Evolutionary conservation across 768 basidiomycete genomes (phyloP).

Genomic region (Exsudoporus frostii): DNA sequence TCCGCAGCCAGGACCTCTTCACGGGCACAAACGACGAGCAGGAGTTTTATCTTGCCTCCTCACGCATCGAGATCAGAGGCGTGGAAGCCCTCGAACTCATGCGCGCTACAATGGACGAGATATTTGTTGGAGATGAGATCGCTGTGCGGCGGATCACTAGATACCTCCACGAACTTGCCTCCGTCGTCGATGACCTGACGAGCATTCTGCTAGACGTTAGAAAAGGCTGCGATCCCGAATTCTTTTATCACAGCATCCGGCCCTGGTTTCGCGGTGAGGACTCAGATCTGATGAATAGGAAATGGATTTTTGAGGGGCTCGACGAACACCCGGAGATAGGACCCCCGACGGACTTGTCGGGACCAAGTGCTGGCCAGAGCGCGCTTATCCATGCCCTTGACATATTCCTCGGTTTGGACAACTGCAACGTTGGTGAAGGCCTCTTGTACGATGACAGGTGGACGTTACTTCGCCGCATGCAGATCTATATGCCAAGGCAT

Average conservation of each 20-base stretch:
- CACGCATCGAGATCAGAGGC: slow-evolving; percentile 83
- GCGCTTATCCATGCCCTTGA: slow-evolving; percentile 72
- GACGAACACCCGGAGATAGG: slow-evolving; percentile 42
- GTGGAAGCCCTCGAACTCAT: slow-evolving; percentile 84
- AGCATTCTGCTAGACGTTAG: slow-evolving; percentile 60
- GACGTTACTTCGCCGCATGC: slow-evolving; percentile 69
- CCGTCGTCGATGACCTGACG: slow-evolving; percentile 62
- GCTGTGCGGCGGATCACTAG: slow-evolving; percentile 58
- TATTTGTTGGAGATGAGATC: slow-evolving; percentile 71
- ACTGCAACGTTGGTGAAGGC: slow-evolving; percentile 28
- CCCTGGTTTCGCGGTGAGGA: slow-evolving; percentile 83
- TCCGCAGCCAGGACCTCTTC: slow-evolving; percentile 67
- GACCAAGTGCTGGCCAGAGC: slow-evolving; percentile 83
- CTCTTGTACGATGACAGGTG: slow-evolving; percentile 12
- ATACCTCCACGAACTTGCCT: slow-evolving; percentile 63
- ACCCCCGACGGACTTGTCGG: slow-evolving; percentile 57
- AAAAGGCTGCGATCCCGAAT: slow-evolving; percentile 66
- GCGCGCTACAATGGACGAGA: slow-evolving; percentile 82
- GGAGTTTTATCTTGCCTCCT: slow-evolving; percentile 84
- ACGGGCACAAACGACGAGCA: slow-evolving; percentile 77
- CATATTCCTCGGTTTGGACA: slow-evolving; percentile 66
- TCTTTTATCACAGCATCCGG: slow-evolving; percentile 68
- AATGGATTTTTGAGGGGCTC: slow-evolving; percentile 62
- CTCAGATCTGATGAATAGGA: slow-evolving; percentile 40
- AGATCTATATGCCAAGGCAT: slow-evolving; percentile 77